phyloP scores from a whole-genome alignment of 2,329 filamentous ascomycete species.

The Pestalotiopsis fici region DNA sequence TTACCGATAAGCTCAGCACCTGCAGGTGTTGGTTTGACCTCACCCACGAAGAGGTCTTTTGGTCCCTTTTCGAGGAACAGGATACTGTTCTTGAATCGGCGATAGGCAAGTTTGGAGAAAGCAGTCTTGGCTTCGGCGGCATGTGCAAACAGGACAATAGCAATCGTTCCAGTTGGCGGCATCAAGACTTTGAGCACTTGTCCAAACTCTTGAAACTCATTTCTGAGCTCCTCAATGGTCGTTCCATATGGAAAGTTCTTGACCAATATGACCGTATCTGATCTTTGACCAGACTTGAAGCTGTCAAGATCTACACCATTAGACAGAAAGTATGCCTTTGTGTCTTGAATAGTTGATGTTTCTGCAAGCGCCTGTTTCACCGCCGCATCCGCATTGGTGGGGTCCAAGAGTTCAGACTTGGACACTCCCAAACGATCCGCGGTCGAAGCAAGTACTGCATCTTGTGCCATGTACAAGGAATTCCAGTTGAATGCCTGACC shows the following conservation, averaged over 20 bases:
- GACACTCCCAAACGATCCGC: slow-evolving; percentile 84
- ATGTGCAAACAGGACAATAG: slow-evolving; percentile 86
- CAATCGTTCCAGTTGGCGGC: slow-evolving; percentile 90
- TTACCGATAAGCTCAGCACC: slow-evolving; percentile 37
- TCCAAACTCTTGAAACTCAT: slow-evolving; percentile 84
- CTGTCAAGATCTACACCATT: slow-evolving; percentile 91
- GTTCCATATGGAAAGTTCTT: slow-evolving; percentile 94
- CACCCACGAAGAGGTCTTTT: slow-evolving; percentile 68
- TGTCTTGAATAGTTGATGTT: slow-evolving; percentile 94
- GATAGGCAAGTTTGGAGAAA: slow-evolving; percentile 83
- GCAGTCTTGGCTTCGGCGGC: slow-evolving; percentile 79
- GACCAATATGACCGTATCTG: slow-evolving; percentile 84
- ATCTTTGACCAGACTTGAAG: slow-evolving; percentile 82
- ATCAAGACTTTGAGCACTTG: slow-evolving; percentile 81
- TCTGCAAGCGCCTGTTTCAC: slow-evolving; percentile 97
- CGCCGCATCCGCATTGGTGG: slow-evolving; percentile 91
- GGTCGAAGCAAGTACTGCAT: slow-evolving; percentile 89
- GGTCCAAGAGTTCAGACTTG: slow-evolving; percentile 90
- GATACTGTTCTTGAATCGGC: slow-evolving; percentile 86
- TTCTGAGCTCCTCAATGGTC: slow-evolving; percentile 74
- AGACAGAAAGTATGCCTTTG: slow-evolving; percentile 83
- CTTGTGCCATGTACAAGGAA: slow-evolving; percentile 97
- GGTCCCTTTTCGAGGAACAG: slow-evolving; percentile 94
- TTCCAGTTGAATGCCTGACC: slow-evolving; percentile 93
- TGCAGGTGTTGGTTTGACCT: slow-evolving; percentile 28